phyloP scores from a whole-genome alignment of 257 asterid species.

The Capsicum pubescens region DNA sequence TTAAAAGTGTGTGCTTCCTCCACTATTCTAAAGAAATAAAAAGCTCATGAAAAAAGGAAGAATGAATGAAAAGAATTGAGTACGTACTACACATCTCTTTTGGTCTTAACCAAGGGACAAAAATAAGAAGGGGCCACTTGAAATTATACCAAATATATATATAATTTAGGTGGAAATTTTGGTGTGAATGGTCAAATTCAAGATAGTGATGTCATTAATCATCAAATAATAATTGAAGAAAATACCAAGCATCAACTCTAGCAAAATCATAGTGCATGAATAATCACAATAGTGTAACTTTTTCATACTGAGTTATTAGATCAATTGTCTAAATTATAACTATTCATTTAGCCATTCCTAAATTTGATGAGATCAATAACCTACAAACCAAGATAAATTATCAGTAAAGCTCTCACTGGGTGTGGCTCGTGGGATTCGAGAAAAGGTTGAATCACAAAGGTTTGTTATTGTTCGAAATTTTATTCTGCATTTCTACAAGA shows the following conservation, averaged over 20 bases:
- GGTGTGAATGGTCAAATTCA: slow-evolving; percentile 43
- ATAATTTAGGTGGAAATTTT: background rate
- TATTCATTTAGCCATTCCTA: background rate
- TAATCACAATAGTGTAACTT: too few relatives aligned
- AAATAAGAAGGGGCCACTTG: background rate
- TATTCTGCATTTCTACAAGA: too few relatives aligned
- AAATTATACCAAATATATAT: background rate
- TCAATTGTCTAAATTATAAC: background rate
- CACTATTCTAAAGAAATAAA: slow-evolving; percentile 4
- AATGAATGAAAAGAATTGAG: slow-evolving; percentile 7
- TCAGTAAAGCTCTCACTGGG: too few relatives aligned
- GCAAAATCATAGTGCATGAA: background rate
- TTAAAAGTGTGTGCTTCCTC: slow-evolving; percentile 1
- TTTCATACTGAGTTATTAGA: background rate
- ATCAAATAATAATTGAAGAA: slow-evolving; percentile 32
- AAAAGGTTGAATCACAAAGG: too few relatives aligned
- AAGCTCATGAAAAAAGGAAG: background rate
- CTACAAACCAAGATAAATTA: too few relatives aligned
- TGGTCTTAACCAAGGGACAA: background rate
- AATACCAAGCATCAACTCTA: background rate
- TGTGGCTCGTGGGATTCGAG: too few relatives aligned
- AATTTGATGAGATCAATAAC: background rate
- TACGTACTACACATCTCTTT: background rate
- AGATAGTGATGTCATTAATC: slow-evolving; percentile 24
- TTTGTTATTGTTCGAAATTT: too few relatives aligned